Evolutionary conservation across 257 asterid genomes (phyloP).

Genomic region (Nicotiana obtusifolia): DNA sequence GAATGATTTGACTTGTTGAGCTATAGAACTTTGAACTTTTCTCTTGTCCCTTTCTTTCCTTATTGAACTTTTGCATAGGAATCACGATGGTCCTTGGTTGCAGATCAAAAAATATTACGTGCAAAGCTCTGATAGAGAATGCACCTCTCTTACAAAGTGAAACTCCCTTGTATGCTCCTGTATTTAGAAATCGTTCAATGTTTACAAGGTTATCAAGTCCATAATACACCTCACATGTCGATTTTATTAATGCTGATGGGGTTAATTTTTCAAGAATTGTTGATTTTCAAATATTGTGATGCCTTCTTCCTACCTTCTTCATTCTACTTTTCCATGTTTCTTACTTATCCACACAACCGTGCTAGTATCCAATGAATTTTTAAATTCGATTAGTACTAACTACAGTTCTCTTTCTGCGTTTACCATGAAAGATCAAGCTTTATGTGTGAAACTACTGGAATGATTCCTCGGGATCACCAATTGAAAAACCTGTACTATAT

Average conservation of each 20-base stretch:
- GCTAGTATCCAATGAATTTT: neutral
- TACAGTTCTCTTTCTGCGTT: neutral
- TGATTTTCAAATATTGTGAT: no score
- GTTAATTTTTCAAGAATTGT: no score
- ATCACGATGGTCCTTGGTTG: conserved; percentile 19
- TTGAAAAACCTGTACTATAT: neutral
- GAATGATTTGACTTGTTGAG: neutral
- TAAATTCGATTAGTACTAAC: neutral
- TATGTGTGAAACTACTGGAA: neutral
- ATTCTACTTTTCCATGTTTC: neutral
- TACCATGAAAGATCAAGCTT: neutral
- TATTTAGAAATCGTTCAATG: conserved; percentile 26
- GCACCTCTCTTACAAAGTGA: conserved; percentile 13
- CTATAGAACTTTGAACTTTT: neutral
- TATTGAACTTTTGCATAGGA: conserved; percentile 18
- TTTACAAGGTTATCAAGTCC: conserved; percentile 28
- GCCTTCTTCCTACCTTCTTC: no score
- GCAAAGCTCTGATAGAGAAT: conserved; percentile 28
- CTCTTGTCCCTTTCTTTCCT: neutral
- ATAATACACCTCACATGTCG: neutral
- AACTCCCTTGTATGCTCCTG: conserved; percentile 24
- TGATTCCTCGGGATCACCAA: neutral
- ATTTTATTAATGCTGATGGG: neutral
- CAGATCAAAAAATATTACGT: conserved; percentile 23
- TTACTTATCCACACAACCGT: neutral